These are phyloP conservation scores for Dioscorea dumetorum DNA, from an alignment of 106 monocot species.

Conservation along the genomic window DNA sequence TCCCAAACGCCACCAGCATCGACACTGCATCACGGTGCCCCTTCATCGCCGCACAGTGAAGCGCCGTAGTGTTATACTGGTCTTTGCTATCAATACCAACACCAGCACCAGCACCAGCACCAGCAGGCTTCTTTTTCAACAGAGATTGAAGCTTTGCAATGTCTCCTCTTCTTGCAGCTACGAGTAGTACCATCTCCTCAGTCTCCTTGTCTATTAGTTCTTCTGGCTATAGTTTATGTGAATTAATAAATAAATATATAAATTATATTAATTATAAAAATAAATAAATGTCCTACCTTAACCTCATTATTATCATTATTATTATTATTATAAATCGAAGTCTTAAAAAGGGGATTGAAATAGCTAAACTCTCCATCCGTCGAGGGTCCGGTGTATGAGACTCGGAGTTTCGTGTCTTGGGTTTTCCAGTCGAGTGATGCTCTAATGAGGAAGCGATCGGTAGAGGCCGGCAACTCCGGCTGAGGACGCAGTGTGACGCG, in stretches of 20 bases:
- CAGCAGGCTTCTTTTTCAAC: conserved; percentile 27
- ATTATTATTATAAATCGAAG: conserved; percentile 4
- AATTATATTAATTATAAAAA: background rate
- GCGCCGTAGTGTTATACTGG: conserved; percentile 66
- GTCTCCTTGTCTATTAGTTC: conserved; percentile 45
- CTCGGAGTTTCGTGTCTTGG: conserved; percentile 3
- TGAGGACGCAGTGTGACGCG: conserved; percentile 57
- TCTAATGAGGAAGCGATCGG: conserved; percentile 60
- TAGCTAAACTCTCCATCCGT: conserved; percentile 34
- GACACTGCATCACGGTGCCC: conserved; percentile 46
- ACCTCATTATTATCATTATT: conserved; percentile 45
- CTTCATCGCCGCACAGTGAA: conserved; percentile 60
- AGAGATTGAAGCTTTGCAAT: conserved; percentile 42
- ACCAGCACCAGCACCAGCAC: background rate
- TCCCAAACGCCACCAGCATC: conserved; percentile 44
- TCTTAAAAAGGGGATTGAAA: too few species aligned
- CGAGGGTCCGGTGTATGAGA: background rate
- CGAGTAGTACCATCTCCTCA: conserved; percentile 44
- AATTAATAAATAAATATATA: background rate
- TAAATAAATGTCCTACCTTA: conserved; percentile 32
- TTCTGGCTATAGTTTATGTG: conserved; percentile 23
- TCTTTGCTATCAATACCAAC: conserved; percentile 28
- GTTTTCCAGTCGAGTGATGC: conserved; percentile 6
- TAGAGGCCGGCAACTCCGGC: conserved; percentile 30
- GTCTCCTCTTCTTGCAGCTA: conserved; percentile 62